Evolutionary conservation across 202 grass and related monocot species (phyloP), one percentile per base, ranked within the genome.

Genomic region (Hordeum pubiflorum): DNA sequence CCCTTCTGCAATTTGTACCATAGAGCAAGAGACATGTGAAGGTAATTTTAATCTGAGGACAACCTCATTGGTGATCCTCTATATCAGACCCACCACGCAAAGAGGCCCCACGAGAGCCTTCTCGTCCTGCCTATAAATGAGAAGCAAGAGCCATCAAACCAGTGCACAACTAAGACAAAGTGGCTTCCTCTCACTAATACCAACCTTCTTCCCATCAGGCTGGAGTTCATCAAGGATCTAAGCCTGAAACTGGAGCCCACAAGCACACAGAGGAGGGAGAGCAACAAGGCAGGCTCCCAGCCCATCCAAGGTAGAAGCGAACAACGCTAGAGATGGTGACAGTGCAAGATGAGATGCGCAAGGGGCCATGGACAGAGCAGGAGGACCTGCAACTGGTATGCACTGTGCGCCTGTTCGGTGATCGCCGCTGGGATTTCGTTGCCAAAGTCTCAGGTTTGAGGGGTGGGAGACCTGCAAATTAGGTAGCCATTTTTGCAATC

Each of bases 351-450:
- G 69, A 74, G 73, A 91, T 69, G 37, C 79, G 91, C 59, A 94
- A 87, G 72, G 91, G 88, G 14, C 83, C 86, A n/a, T 94, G 91
- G 91, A 91, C 81, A 22, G 91, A 91, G 61, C 80, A 94, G 72
- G 91, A 94, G 48, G 91, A 94, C 80, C 78, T 76, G 81, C 91
- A 85, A 90, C 88, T 94, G 91, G 88, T 89, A 94, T 79, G 91
- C 81, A 89, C 88, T 90, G 91, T 94, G 12, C 82, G 88, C 63
- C 80, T 94, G 86, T 94, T 94, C 86, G 91, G 91, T 74, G 91
- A 94, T 82, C 91, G 88, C 80, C 91, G 88, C 78, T 94, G 91
- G 91, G 91, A 94, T 94, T 91, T 91, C 86, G 79, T 94, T 88
- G 91, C 91, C 80, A 79, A 88, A 83, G 88, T 94, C 46, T 94